Evolutionary conservation across 1,284 basidiomycete species (phyloP), one percentile per base, ranked within the genome.

Genomic region (Trichosporon sp.): DNA sequence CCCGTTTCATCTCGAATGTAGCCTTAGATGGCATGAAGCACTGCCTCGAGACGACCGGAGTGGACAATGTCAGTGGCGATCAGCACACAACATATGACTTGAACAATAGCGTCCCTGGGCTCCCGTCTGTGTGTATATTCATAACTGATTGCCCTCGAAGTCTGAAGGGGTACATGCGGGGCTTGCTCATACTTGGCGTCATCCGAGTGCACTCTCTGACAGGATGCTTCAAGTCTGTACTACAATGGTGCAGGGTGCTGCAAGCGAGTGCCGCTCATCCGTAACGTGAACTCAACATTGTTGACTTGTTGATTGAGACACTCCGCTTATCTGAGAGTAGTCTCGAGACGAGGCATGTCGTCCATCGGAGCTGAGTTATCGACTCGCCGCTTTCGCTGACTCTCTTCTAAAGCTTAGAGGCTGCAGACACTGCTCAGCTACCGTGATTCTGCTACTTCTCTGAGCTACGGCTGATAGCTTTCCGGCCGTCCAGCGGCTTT

Each of bases 31-130:
- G 26, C 51, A 21, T 26, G 21, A 54, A 26, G 51, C 51, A 4
- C n/a, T 54, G 51, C 51, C 51, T 54, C 51, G 19, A 26, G 21
- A 54, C 51, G 26, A 19, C 51, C 51, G 21, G 51, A 54, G 51
- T 54, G 11, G 21, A 54, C 51, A 54, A 54, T 26, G 16, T 21
- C 51, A 10, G 51, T 26, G 51, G 51, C 19, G 51, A 54, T 54
- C 51, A 54, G n/a, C 51, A 21, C 51, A 54, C 43, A 46, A 46
- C 43, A 46, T 46, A 14, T 46, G 43, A 46, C 43, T 16, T 46
- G 43, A 46, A 46, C 43, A n/a, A n/a, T 46, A n/a, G 16, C 38
- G 2, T 40, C 12, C 38, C 38, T 40, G 38, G 10, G 11, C 38
- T 10, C 38, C 38, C 43, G 16, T n/a, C 43, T n/a, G 43, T 5